Conservation (phyloP, 495 filamentous ascomycete species). For the Copromyces sp. region DNA sequence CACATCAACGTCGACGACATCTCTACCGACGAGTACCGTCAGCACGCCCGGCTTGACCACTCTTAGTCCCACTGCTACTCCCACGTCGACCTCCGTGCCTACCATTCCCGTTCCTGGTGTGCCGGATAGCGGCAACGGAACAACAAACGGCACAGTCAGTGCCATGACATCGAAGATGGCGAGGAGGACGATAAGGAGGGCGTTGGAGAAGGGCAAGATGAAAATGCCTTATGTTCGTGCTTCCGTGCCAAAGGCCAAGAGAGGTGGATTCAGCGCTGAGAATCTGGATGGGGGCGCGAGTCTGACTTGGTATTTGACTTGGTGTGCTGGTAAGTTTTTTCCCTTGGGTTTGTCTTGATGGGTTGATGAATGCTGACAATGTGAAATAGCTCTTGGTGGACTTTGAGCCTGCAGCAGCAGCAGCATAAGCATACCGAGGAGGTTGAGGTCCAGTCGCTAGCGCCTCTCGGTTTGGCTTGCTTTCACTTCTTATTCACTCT, state of each 20-base stretch:
- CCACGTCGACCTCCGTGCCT: neutral
- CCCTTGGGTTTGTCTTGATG: neutral
- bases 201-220: neutral
- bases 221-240: constrained; percentile 48
- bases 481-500: neutral
- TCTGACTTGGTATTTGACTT: constrained; percentile 82
- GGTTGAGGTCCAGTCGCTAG: neutral
- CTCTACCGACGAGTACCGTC: neutral
- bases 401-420: neutral
- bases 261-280: neutral
- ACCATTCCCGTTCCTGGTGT: neutral
- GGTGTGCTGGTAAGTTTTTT: constrained; percentile 47
- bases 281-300: constrained; percentile 66
- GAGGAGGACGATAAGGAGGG: neutral
- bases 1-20: neutral
- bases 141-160: neutral
- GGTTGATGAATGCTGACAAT: neutral
- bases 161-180: neutral
- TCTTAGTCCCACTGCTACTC: neutral
- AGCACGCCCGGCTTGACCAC: neutral
- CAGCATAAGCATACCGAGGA: neutral
- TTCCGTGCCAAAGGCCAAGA: constrained; percentile 22
- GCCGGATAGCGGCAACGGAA: neutral
- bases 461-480: neutral
- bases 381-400: neutral